Base-by-base conservation (phyloP, 345 rosid genomes). In the Boechera divaricarpa region DNA sequence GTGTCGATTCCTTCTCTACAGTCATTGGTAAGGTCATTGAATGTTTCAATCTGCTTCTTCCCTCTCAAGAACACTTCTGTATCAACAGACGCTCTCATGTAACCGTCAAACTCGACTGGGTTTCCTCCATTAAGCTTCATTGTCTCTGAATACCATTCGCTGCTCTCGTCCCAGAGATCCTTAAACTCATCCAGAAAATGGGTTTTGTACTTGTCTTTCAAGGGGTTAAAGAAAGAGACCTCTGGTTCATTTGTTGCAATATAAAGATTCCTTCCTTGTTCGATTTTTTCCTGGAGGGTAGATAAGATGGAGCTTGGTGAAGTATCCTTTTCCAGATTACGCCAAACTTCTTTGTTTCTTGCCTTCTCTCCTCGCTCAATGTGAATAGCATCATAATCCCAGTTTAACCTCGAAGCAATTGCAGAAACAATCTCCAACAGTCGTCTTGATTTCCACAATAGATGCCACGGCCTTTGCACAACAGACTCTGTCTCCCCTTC, bases 61-160 rank as follows among this genome's bases (percentile, higher is more conserved):
- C 97, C 98, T 72, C 97, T 88, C 81, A 94, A 77, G 84, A 94
- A 92, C 39, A 94, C 90, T 84, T 94, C 93, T 4, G 98, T 90
- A 69, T 90, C 97, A 2, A 92, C 89, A 36, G 91, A 90, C 0
- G 80, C 92, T 60, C 92, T 90, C 97, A 92, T 94, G 83, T 94
- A 94, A 44, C 95, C 97, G 21, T 94, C 98, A 51, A 94, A 92
- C 75, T 94, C 94, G 0, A 94, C 95, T 1, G 95, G 91, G 66
- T 80, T 82, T 4, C 91, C 98, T 45, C 86, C 88, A 80, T 89
- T 90, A 8, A 95, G 98, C 80, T 85, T 88, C 16, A 72, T 83
- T 5, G 95, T 95, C 61, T 95, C 97, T 5, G 88, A 83, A 77
- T 92, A 85, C 99, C 99, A 95, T 76, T 92, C 97, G 15, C 96